Base-by-base conservation (phyloP, 257 asterid genomes). In the Phtheirospermum japonicum region DNA sequence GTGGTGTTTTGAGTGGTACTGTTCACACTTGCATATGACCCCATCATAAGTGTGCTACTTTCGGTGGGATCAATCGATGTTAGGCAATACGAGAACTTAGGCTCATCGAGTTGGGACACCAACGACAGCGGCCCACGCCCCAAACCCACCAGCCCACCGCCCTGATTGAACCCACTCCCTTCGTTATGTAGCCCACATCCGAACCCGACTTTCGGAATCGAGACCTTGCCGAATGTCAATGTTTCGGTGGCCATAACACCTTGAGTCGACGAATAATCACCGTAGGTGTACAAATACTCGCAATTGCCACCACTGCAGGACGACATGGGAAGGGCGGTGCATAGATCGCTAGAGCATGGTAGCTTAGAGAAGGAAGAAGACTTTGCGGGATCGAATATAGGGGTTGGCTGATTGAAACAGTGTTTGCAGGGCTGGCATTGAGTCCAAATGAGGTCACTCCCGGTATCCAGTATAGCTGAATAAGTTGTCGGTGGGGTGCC, bases 121-220 rank as follows among this genome's bases (percentile, higher is more conserved):
- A 90, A 79, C 0, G 97, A 87, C 3, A 90, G 23, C 0, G 95
- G 85, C 0, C 97, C 97, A 0, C 96, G 79, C 8, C 97, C 96
- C 67, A 90, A 63, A 2, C 97, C 97, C 5, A 87, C 91, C 0
- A 90, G 74, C 49, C 97, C 97, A 6, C 86, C 89, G 0, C 93
- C 96, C 71, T 11, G 95, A 51, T 67, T 75, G 45, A 90, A 87
- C 11, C 95, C 95, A 17, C 74, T 66, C 0, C 96, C 95, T 14
- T 87, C 84, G 45, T 90, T 90, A 12, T 83, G 85, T 4, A 61
- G 69, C 2, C 97, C 96, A n/a, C 96, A 90, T 4, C 98, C 97
- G 32, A 90, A 90, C 32, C 80, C 95, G 0, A 90, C 59, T 4
- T 77, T 72, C 0, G 76, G 76, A 4, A 85, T 65, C 0, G 87